Evolutionary conservation across 352 stramenopile species (phyloP), one percentile per base, ranked within the genome.

Genomic region (Pythium vanterpoolii): DNA sequence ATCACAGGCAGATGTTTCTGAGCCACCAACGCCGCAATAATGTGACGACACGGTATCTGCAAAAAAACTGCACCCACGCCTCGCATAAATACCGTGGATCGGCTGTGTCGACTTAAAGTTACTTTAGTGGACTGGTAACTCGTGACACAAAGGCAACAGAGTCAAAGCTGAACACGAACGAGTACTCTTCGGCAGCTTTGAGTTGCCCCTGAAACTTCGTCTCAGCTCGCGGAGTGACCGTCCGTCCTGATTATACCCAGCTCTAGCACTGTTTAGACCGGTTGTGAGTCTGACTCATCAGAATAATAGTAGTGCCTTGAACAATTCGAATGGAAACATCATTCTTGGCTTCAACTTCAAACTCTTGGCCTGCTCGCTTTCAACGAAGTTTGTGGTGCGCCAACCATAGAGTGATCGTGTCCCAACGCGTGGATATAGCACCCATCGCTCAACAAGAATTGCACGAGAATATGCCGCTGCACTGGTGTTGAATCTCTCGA

Each of bases 301-400:
- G 13, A 18, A 64, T 44, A 1, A 24, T 52, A 24, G 47, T 48
- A 19, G 44, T 3, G 30, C 24, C 48, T 40, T 51, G 28, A 60
- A 60, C 26, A 42, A 59, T 39, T 59, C 36, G 39, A 23, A 60
- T 16, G 30, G 54, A 27, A 53, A 14, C 54, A 54, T 47, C 39
- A 61, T 26, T 26, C 30, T 14, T 2, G 28, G 42, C 58, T 53
- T 53, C 28, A 52, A 44, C 21, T 31, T 46, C 28, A 67, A 43
- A 33, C 60, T 62, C 23, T 33, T 56, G 6, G 46, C 52, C 56
- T 67, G 38, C 38, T 67, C 46, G 23, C 51, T 62, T 31, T 62
- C 44, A 4, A 66, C 59, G 16, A 60, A 66, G 42, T 71, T 67
- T 6, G 64, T 71, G 3, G 64, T 64, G 14, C 18, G 33, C 47